Evolutionary conservation across 768 basidiomycete genomes (phyloP).

Genomic region (Amanita pallidorosea): DNA sequence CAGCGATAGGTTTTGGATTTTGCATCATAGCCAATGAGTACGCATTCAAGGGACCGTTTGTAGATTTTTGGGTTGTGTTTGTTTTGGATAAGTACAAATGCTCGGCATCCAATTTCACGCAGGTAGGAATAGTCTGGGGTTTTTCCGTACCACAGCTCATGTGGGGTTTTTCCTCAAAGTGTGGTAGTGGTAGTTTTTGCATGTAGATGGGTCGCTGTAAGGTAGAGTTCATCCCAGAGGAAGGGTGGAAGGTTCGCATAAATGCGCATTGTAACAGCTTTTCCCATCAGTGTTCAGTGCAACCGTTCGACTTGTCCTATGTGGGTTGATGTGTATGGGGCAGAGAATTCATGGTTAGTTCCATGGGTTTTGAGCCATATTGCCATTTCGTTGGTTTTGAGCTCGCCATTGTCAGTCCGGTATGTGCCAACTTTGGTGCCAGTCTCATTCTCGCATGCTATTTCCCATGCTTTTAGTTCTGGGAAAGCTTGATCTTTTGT

Average conservation of each 20-base stretch:
- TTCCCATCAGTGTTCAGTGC: not conserved
- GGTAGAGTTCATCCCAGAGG: not conserved
- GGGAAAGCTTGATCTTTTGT: slow-evolving; percentile 7
- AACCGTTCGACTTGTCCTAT: not conserved
- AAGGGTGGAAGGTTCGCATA: not conserved
- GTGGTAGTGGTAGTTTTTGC: not conserved
- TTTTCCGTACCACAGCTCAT: slow-evolving; percentile 9
- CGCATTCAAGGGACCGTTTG: not conserved
- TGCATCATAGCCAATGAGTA: not conserved
- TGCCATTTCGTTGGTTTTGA: slow-evolving; percentile 11
- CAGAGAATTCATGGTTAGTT: not conserved
- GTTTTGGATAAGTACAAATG: slow-evolving; percentile 14
- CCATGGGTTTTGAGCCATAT: slow-evolving; percentile 8
- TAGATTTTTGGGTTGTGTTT: slow-evolving; percentile 16
- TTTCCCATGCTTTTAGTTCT: slow-evolving; percentile 18
- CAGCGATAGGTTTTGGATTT: slow-evolving; percentile 1
- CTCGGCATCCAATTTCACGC: slow-evolving; percentile 17
- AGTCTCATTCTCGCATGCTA: slow-evolving; percentile 12
- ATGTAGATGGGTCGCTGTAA: not conserved
- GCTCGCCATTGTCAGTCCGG: slow-evolving; percentile 14
- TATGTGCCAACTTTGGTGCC: slow-evolving; percentile 8
- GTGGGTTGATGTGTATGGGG: not conserved
- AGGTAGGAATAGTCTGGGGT: slow-evolving; percentile 17
- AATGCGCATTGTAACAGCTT: not conserved
- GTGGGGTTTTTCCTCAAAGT: slow-evolving; percentile 9